phyloP scores from a whole-genome alignment of 352 stramenopile species.

The Phytophthora capsici region DNA sequence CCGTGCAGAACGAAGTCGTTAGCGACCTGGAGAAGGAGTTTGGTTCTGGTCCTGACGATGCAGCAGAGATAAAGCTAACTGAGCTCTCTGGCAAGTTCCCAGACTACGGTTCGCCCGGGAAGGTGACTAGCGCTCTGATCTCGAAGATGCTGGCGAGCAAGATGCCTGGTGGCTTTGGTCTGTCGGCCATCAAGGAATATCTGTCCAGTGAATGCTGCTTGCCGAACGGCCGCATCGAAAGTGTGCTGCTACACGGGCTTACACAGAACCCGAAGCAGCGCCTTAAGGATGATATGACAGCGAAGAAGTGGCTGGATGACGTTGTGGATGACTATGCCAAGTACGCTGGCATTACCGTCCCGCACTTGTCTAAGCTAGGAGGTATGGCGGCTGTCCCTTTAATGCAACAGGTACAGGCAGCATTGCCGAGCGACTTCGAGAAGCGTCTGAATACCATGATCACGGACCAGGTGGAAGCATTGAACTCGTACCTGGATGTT shows the following conservation, averaged over 20 bases:
- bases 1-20: conserved; percentile 90
- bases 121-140: conserved; percentile 78
- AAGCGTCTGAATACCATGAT: conserved; percentile 67
- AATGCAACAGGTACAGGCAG: conserved; percentile 41
- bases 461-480: conserved; percentile 52
- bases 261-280: conserved; percentile 76
- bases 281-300: conserved; percentile 61
- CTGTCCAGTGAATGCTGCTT: conserved; percentile 76
- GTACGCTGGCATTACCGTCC: conserved; percentile 62
- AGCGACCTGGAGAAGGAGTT: conserved; percentile 90
- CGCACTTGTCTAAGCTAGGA: conserved; percentile 54
- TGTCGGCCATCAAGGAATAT: conserved; percentile 78
- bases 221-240: conserved; percentile 72
- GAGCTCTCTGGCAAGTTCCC: conserved; percentile 77
- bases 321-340: conserved; percentile 81
- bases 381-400: conserved; percentile 35
- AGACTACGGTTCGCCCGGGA: conserved; percentile 74
- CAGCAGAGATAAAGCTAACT: conserved; percentile 74
- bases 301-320: conserved; percentile 82
- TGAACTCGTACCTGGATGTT: conserved; percentile 55
- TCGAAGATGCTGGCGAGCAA: conserved; percentile 83
- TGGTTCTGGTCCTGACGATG: conserved; percentile 71
- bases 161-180: conserved; percentile 85
- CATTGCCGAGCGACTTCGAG: conserved; percentile 55
- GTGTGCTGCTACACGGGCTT: conserved; percentile 77